phyloP scores from a whole-genome alignment of 495 filamentous ascomycete species.

The Daldinia concentrica region DNA sequence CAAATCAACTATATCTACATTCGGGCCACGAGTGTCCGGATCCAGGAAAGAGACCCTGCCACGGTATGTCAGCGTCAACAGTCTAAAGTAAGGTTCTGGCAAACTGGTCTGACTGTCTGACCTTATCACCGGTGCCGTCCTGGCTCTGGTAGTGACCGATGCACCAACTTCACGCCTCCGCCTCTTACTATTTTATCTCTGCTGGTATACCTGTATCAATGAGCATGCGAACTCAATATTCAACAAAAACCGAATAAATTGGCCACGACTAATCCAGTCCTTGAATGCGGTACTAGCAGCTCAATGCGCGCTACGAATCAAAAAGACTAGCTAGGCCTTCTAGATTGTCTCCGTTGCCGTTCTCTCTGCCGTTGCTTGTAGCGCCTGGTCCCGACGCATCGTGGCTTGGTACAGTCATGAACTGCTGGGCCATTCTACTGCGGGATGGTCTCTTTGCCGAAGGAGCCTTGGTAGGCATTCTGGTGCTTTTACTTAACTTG shows the following conservation, averaged over 20 bases:
- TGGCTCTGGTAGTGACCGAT: neutral
- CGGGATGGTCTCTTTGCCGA: conserved; percentile 50
- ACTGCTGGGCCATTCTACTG: conserved; percentile 67
- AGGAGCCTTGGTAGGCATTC: conserved; percentile 20
- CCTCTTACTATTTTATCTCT: neutral
- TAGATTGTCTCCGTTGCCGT: conserved; percentile 36
- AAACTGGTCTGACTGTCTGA: conserved; percentile 16
- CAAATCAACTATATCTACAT: conserved; percentile 4
- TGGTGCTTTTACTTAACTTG: conserved; percentile 67
- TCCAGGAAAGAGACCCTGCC: neutral
- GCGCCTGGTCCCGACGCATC: neutral
- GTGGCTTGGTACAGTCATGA: conserved; percentile 54
- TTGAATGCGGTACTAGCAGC: neutral
- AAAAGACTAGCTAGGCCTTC: conserved; percentile 48
- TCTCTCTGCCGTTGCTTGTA: conserved; percentile 17
- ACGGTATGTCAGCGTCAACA: conserved; percentile 20
- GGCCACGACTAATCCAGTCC: neutral
- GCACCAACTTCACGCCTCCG: neutral
- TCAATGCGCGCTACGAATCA: conserved; percentile 29
- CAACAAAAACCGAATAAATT: neutral
- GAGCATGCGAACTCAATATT: neutral
- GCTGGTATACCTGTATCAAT: neutral
- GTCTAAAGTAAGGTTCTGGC: conserved; percentile 7
- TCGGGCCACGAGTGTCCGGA: neutral
- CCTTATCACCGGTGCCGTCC: conserved; percentile 13